Evolutionary conservation across 31 red algal genomes (phyloP), one percentile per base, ranked within the genome.

Genomic region (Endocladia muricata): DNA sequence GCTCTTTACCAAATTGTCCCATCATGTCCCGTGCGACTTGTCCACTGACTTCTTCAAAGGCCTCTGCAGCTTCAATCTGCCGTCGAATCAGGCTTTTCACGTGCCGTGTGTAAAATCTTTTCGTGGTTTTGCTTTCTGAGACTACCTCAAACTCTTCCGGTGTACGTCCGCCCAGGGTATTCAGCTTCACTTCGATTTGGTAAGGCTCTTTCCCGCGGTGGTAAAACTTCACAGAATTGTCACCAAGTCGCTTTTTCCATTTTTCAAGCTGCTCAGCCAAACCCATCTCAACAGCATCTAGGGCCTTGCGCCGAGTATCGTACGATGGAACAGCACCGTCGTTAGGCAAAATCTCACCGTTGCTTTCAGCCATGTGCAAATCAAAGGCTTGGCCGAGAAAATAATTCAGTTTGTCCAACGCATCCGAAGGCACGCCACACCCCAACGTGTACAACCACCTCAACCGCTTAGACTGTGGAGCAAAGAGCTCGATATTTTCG

Each of bases 201-300:
- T 94, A 93, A 8, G 86, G 76, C 73, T 94, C 95, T 37, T 87
- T 90, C 19, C 77, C 79, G 43, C 87, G 93, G 65, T 91, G 93
- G 66, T 91, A 96, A 54, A 61, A 96, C 58, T 86, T 90, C 19
- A 96, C 63, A 13, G 74, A 43, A 9, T 52, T 65, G 13, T 90
- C 82, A 13, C 88, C 42, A 3, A 88, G 71, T 23, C 41, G 49
- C 7, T 66, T 17, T 44, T 84, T 39, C 88, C 79, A 85, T 17
- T 84, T 69, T 8, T 41, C 25, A 37, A 96, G 70, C 52, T 91
- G 71, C 15, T 40, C 30, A 0, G 76, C 68, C 7, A 96, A 63
- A 2, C 61, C 61, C 15, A 13, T 25, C 48, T 95, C 92, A 1
- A 92, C 72, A 32, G 44, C 55, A 17, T 83, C 65, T 25, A 87